Base-by-base conservation (phyloP, 2,329 filamentous ascomycete genomes). In the Cordyceps farinosa region DNA sequence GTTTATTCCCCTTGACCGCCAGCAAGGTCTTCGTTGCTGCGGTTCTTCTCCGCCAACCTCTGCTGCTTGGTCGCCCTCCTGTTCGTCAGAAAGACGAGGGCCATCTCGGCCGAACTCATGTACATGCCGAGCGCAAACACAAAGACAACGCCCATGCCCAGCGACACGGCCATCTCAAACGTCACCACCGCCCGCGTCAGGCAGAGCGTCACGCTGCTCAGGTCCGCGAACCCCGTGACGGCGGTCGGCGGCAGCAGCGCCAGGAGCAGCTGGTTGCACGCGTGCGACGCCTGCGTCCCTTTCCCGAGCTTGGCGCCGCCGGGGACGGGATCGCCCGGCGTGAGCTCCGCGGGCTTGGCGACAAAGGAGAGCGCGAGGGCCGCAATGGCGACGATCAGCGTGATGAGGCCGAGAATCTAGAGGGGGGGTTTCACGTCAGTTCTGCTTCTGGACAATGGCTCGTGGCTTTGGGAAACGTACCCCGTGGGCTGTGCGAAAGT, bases 401-500 rank as follows among this genome's bases (percentile, higher is more conserved):
- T 70, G 10, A 74, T 47, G 9, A 73, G 65, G 27, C 71, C 68
- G 32, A 75, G 61, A 17, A 74, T 65, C 72, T 75, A 22, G 22
- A 22, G 22, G 22, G 22, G 22, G 52, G 17, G 3, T 5, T 50
- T 58, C 22, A 1, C 32, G 44, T 40, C 3, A 48, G 11, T 27
- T 15, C 1, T 8, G 2, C 36, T 30, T 11, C 8, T 50, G 47
- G 3, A 40, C 10, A 40, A 8, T 1, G 29, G 36, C 13, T 1
- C 3, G 10, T 6, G 22, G 1, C 6, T 52, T 59, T n/a, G n/a
- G 10, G 64, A 10, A 34, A 67, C 72, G 65, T 68, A 75, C 71
- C 0, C 68, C 71, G 30, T 76, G 73, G 3, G 68, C 64, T 4
- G 70, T 71, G 9, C 67, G 65, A 64, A 75, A 73, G 44, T 75